These are phyloP conservation scores for Arabidopsis thaliana DNA, from an alignment of 345 rosid species.

Conservation along the genomic window DNA sequence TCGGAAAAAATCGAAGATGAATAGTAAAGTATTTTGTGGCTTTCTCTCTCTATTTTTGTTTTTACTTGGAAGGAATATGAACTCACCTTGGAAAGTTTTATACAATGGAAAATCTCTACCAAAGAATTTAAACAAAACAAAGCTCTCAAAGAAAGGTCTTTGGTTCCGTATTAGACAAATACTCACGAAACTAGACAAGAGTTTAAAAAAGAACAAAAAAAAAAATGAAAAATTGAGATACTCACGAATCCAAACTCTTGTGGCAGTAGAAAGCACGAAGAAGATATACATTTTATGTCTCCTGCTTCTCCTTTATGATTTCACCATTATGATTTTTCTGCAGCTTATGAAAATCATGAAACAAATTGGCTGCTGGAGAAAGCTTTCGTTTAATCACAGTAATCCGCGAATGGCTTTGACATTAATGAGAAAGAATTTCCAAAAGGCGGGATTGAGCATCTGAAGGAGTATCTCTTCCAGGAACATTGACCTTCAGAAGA, in stretches of 20 bases:
- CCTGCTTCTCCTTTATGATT: constrained; percentile 32
- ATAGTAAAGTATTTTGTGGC: neutral
- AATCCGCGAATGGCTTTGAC: constrained; percentile 25
- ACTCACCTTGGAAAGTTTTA: constrained; percentile 20
- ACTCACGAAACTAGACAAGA: constrained; percentile 17
- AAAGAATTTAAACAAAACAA: constrained; percentile 31
- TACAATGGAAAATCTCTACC: constrained; percentile 34
- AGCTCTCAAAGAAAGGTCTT: constrained; percentile 30
- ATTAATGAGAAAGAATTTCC: constrained; percentile 63
- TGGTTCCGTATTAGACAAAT: constrained; percentile 10
- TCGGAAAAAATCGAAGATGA: neutral
- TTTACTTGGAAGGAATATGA: constrained; percentile 4
- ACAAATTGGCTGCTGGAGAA: constrained; percentile 37
- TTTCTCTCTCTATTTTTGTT: constrained; percentile 10
- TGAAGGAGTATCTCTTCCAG: constrained; percentile 84
- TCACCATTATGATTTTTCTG: constrained; percentile 33
- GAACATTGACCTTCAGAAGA: constrained; percentile 81
- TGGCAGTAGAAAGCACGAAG: constrained; percentile 13
- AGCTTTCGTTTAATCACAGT: constrained; percentile 34
- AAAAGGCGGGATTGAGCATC: constrained; percentile 76
- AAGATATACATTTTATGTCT: constrained; percentile 38
- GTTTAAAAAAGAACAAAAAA: neutral
- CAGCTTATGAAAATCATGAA: constrained; percentile 36
- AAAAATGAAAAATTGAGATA: neutral
- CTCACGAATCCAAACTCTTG: constrained; percentile 19